Evolutionary conservation across 495 filamentous ascomycete genomes (phyloP).

Genomic region (Aspergillus avenaceus): DNA sequence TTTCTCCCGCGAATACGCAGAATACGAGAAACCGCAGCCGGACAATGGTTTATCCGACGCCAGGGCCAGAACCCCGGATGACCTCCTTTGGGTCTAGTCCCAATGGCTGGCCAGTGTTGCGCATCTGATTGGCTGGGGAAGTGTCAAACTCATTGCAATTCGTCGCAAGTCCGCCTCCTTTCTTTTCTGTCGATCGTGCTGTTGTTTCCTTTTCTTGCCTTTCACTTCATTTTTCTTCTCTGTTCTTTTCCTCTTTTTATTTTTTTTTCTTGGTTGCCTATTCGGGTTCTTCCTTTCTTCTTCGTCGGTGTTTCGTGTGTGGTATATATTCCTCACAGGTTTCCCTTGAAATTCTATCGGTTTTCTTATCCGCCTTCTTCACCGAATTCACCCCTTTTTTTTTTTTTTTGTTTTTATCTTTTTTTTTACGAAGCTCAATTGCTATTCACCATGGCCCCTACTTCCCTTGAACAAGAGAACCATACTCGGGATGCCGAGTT

Average conservation of each 20-base stretch:
- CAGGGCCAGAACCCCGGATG: conserved; percentile 7
- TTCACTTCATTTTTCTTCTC: conserved; percentile 8
- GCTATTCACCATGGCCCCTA: conserved; percentile 58
- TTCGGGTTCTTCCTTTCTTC: background rate
- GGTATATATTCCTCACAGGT: conserved; percentile 5
- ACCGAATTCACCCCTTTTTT: conserved; percentile 1
- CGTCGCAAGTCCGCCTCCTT: conserved; percentile 21
- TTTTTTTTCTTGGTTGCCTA: conserved; percentile 4
- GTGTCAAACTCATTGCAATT: conserved; percentile 22
- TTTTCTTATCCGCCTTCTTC: too few relatives aligned
- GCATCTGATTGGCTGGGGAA: conserved; percentile 16
- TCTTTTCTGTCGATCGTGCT: conserved; percentile 14
- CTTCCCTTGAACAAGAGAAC: conserved; percentile 80
- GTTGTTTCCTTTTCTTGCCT: conserved; percentile 12
- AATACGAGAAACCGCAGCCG: background rate
- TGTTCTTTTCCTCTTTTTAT: conserved; percentile 10
- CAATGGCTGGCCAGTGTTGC: conserved; percentile 7
- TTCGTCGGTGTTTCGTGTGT: conserved; percentile 3
- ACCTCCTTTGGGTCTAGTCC: conserved; percentile 5
- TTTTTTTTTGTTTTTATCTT: too few relatives aligned
- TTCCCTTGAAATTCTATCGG: too few relatives aligned
- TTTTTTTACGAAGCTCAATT: conserved; percentile 5
- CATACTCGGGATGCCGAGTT: conserved; percentile 88
- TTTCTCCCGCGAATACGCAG: background rate
- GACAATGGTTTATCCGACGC: conserved; percentile 2